phyloP scores from a whole-genome alignment of 345 rosid species.

The Acer yangbiense region DNA sequence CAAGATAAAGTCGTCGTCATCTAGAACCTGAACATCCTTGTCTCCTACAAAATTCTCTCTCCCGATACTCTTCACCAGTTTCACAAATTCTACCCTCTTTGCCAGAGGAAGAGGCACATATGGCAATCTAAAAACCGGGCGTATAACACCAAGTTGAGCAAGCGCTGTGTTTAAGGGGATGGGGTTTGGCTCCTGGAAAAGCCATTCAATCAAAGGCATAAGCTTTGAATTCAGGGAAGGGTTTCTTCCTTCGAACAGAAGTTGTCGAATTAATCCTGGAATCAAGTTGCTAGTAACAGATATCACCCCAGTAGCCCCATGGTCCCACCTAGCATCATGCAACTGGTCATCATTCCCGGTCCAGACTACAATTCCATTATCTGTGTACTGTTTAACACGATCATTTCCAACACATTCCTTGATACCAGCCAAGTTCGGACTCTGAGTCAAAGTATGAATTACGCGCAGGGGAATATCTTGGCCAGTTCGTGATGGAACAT shows the following conservation, averaged over 20 bases:
- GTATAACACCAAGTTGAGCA: slow-evolving; percentile 80
- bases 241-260: slow-evolving; percentile 67
- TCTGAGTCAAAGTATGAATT: slow-evolving; percentile 54
- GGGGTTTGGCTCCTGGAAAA: slow-evolving; percentile 80
- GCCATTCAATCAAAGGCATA: slow-evolving; percentile 76
- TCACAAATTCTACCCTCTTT: slow-evolving; percentile 69
- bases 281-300: slow-evolving; percentile 79
- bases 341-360: slow-evolving; percentile 87
- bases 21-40: slow-evolving; percentile 70
- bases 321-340: slow-evolving; percentile 79
- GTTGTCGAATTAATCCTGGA: slow-evolving; percentile 64
- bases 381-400: slow-evolving; percentile 60
- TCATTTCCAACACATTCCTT: slow-evolving; percentile 80
- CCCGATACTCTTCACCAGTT: slow-evolving; percentile 66
- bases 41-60: slow-evolving; percentile 79
- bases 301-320: slow-evolving; percentile 73
- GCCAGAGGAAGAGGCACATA: slow-evolving; percentile 68
- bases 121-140: slow-evolving; percentile 82
- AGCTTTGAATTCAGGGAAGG: slow-evolving; percentile 58
- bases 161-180: slow-evolving; percentile 85
- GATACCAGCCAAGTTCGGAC: slow-evolving; percentile 68
- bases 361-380: slow-evolving; percentile 76
- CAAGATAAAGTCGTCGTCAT: slow-evolving; percentile 72
- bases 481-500: slow-evolving; percentile 79
- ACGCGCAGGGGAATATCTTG: slow-evolving; percentile 76